Evolutionary conservation across 2,329 filamentous ascomycete genomes (phyloP), one percentile per base, ranked within the genome.

Genomic region (Alternaria solani): DNA sequence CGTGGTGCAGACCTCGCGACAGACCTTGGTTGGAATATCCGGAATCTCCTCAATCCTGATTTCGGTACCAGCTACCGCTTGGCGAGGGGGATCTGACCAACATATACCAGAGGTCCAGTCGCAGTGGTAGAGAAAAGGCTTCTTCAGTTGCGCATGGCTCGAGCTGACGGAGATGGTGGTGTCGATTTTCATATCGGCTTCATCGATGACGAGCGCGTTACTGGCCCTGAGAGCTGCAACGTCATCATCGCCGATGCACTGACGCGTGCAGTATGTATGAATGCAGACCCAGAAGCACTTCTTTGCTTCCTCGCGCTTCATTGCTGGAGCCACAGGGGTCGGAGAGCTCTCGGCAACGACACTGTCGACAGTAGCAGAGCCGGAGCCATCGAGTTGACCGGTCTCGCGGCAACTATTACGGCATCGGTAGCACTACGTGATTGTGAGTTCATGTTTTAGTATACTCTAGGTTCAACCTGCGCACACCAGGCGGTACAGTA

Each of bases 131-230:
- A 49, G 46, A 32, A 49, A 49, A 49, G 20, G 30, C 4, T 26
- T 49, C 7, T 28, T 28, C 39, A 57, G 38, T 36, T 57, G 55
- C 23, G 46, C 20, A 2, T 49, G 46, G 46, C 28, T 39, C 16
- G 49, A 25, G 39, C 9, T 20, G 16, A 58, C 43, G 2, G 41
- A 53, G 48, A 58, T 23, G 8, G 55, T 30, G 16, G 38, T 51
- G 25, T 42, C 38, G n/a, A 30, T 39, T 16, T 53, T 28, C 18
- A 58, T 18, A 18, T 36, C 32, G 6, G 47, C 32, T 48, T 58
- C 48, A n/a, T 47, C 25, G 32, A 58, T 46, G 55, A 58, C 48
- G 23, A 58, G 49, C 32, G 55, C 48, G 18, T 7, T 39, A 25
- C 28, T 32, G 18, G 47, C 38, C 28, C 41, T 41, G 23, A 26